Evolutionary conservation across 116 monocot genomes (phyloP).

Genomic region (Posidonia oceanica): DNA sequence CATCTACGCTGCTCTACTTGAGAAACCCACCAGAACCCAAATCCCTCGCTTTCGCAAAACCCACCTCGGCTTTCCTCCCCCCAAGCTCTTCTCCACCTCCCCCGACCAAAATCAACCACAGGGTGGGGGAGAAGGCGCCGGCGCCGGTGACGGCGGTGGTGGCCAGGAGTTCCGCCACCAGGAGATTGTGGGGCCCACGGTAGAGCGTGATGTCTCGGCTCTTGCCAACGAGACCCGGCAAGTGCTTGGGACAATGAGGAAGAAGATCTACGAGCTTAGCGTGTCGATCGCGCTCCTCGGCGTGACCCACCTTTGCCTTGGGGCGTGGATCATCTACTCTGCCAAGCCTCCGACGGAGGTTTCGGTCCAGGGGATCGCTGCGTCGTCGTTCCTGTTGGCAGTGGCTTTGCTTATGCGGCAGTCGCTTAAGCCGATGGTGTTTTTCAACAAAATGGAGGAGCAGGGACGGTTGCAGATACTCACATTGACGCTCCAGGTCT

Average conservation of each 20-base stretch:
- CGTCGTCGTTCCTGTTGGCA: slow-evolving; percentile 73
- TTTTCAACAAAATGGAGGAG: slow-evolving; percentile 92
- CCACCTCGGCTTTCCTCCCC: background rate
- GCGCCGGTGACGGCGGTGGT: background rate
- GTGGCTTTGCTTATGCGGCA: slow-evolving; percentile 61
- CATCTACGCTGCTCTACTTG: too few species aligned
- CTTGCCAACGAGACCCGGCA: slow-evolving; percentile 87
- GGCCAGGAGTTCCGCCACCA: slow-evolving; percentile 40
- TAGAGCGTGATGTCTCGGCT: slow-evolving; percentile 70
- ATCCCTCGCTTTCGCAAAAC: background rate
- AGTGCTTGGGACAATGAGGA: slow-evolving; percentile 39
- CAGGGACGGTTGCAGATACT: slow-evolving; percentile 84
- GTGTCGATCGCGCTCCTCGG: slow-evolving; percentile 50
- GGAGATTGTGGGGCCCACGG: slow-evolving; percentile 90
- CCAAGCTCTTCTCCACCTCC: background rate
- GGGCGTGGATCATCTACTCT: slow-evolving; percentile 56
- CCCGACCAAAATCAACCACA: background rate
- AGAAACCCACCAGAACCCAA: background rate
- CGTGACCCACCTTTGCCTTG: slow-evolving; percentile 62
- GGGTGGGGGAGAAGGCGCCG: background rate
- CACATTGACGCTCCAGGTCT: slow-evolving; percentile 57
- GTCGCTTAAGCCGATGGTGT: slow-evolving; percentile 57
- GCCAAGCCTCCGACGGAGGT: slow-evolving; percentile 21
- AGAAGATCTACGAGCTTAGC: slow-evolving; percentile 55
- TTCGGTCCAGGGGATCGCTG: slow-evolving; percentile 40